These are phyloP conservation scores for Populus tomentosa DNA, from an alignment of 441 rosid species.

Conservation along the genomic window DNA sequence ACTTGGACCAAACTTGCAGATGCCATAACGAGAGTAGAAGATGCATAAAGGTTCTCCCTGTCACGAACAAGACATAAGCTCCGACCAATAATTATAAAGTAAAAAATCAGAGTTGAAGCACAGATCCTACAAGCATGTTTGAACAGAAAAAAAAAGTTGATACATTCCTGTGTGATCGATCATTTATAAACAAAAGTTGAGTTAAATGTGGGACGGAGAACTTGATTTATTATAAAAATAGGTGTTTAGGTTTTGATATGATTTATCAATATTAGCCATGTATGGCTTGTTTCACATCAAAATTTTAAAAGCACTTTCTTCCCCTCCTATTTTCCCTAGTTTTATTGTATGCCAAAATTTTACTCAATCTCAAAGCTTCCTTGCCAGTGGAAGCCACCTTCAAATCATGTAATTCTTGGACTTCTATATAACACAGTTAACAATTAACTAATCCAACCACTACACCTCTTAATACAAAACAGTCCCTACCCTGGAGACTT, in stretches of 20 bases:
- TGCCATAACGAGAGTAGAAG: conserved; percentile 93
- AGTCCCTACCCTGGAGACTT: background rate
- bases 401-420: too few relatives aligned
- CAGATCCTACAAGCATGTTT: background rate
- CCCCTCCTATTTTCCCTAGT: too few relatives aligned
- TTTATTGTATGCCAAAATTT: too few relatives aligned
- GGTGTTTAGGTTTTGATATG: background rate
- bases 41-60: conserved; percentile 96
- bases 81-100: conserved; percentile 17
- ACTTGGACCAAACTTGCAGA: conserved; percentile 99
- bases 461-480: too few relatives aligned
- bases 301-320: too few relatives aligned
- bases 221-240: background rate
- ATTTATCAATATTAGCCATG: background rate
- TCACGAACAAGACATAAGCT: conserved; percentile 18
- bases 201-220: background rate
- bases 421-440: too few relatives aligned
- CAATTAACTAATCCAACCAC: too few relatives aligned
- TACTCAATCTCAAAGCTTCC: too few relatives aligned
- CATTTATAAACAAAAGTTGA: background rate
- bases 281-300: background rate
- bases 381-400: too few relatives aligned
- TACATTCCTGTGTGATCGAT: background rate
- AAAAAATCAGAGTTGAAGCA: background rate
- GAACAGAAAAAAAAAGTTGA: background rate